Base-by-base conservation (phyloP, 352 stramenopile species). In the Thraustochytrium sp. region DNA sequence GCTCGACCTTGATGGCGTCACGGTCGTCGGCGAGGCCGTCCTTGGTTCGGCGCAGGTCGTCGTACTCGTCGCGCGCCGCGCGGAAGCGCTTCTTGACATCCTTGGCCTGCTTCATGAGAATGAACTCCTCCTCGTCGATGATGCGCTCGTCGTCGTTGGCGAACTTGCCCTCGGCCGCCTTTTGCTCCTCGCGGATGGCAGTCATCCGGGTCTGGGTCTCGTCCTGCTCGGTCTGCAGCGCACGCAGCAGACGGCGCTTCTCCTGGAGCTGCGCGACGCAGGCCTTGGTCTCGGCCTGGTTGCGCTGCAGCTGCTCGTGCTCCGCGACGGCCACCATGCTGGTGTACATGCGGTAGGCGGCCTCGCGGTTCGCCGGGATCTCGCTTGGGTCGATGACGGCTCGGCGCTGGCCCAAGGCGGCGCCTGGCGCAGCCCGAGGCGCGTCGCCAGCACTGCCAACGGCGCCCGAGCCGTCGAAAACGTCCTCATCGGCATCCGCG, bases 51-150 rank as follows among this genome's bases (percentile, higher is more conserved):
- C 51, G 48, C 49, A 51, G 9, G 34, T 37, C 21, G 21, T 48
- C 29, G n/a, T 74, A 53, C 16, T 74, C 56, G 23, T 82, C 74
- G 31, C 53, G 48, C n/a, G 26, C 49, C 0, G 8, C 23, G 3
- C 74, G 74, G 42, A 74, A 73, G 29, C 77, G 18, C 56, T 74
- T 82, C 18, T 82, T 74, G 0, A 74, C 26, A 13, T 73, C 74
- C 53, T 85, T 85, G 1, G 3, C 48, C 31, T 89, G 82, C 29
- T 89, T 93, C 90, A 95, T 93, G 18, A 96, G 76, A 13, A 93
- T 85, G 64, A 95, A 97, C 82, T 97, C 93, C 86, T 97, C 93
- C 83, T 97, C 93, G 72, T 97, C 93, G 29, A 97, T 91, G 38
- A 97, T 88, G 63, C 94, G 88, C 0, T 95, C 91, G 21, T 86